Evolutionary conservation across 106 monocot genomes (phyloP).

Genomic region (Agapanthus africanus): DNA sequence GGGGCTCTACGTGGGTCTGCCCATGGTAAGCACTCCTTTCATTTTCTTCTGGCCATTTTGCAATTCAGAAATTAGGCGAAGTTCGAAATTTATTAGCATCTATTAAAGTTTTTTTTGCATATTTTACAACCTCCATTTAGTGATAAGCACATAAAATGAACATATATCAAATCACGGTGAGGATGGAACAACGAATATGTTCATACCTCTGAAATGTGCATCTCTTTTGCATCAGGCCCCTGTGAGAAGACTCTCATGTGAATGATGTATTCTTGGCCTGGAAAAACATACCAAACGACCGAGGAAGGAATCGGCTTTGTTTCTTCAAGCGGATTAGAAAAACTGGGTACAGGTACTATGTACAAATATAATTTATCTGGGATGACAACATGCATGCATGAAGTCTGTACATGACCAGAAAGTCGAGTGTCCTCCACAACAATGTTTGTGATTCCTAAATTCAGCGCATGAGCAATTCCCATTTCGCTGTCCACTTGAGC

Average conservation of each 20-base stretch:
- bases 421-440: constrained; percentile 88
- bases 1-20: no score
- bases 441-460: constrained; percentile 58
- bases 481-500: constrained; percentile 52
- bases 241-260: constrained; percentile 54
- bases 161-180: neutral
- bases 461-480: constrained; percentile 48
- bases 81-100: neutral
- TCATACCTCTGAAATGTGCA: constrained; percentile 78
- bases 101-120: neutral
- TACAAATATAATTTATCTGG: constrained; percentile 58
- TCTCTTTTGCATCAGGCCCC: constrained; percentile 54
- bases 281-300: constrained; percentile 65
- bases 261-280: constrained; percentile 69
- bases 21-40: no score
- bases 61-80: neutral
- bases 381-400: constrained; percentile 74
- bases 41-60: neutral
- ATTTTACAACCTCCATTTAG: neutral
- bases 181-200: neutral
- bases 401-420: constrained; percentile 77
- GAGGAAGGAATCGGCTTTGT: constrained; percentile 28
- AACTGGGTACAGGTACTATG: constrained; percentile 42
- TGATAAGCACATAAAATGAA: neutral
- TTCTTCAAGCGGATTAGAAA: constrained; percentile 27